These are phyloP conservation scores for Microthlaspi erraticum DNA, from an alignment of 345 rosid species.

Conservation along the genomic window DNA sequence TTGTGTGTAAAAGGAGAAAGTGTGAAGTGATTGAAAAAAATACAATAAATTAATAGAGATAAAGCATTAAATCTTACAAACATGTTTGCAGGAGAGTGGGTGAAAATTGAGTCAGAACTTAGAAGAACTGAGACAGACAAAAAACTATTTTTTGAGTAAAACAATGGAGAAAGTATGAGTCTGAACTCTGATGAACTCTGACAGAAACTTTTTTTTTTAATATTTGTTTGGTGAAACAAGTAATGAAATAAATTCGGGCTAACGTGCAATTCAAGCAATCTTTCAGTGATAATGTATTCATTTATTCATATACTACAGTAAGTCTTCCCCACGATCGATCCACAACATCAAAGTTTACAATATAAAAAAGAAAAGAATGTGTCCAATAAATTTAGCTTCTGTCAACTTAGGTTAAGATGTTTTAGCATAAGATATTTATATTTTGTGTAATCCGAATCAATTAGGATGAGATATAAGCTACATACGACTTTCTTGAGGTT, in stretches of 20 bases:
- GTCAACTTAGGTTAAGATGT: background rate
- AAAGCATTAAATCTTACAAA: constrained; percentile 6
- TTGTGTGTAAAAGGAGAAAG: constrained; percentile 31
- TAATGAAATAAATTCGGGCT: constrained; percentile 24
- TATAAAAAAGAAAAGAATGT: background rate
- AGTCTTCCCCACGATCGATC: constrained; percentile 14
- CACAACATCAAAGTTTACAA: constrained; percentile 21
- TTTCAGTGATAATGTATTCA: constrained; percentile 27
- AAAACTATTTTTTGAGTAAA: constrained; percentile 26
- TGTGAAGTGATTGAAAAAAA: constrained; percentile 26
- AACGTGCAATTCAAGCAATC: constrained; percentile 43
- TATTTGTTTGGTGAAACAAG: constrained; percentile 29
- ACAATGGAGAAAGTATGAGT: constrained; percentile 21
- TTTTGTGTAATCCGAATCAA: background rate
- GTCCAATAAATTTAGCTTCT: background rate
- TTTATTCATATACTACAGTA: constrained; percentile 26
- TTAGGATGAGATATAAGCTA: background rate
- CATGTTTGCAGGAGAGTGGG: constrained; percentile 32
- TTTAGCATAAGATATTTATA: background rate
- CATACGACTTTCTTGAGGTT: constrained; percentile 3
- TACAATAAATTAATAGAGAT: background rate
- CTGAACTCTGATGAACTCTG: constrained; percentile 31
- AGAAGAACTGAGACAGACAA: constrained; percentile 42
- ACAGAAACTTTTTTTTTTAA: constrained; percentile 9
- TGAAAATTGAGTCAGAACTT: constrained; percentile 39